These are phyloP conservation scores for Citrus australasica DNA, from an alignment of 345 rosid species.

Conservation along the genomic window DNA sequence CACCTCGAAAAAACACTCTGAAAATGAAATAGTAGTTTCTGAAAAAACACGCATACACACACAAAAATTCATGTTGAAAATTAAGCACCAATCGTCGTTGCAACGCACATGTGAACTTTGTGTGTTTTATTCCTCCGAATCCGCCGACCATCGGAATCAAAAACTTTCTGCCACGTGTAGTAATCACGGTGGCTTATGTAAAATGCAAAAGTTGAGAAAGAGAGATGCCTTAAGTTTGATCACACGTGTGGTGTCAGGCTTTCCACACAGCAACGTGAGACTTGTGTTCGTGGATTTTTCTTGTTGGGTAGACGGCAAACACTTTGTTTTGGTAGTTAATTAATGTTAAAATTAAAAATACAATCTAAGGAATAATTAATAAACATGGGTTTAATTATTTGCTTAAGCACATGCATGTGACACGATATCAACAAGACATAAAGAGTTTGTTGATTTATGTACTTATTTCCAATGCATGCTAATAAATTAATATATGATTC, in stretches of 20 bases:
- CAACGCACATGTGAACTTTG: neutral
- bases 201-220: neutral
- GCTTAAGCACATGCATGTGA: neutral
- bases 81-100: neutral
- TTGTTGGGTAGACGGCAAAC: constrained; percentile 27
- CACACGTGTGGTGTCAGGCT: constrained; percentile 23
- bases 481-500: neutral
- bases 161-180: neutral
- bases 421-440: neutral
- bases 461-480: neutral
- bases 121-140: constrained; percentile 1
- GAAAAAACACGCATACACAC: no score
- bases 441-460: neutral
- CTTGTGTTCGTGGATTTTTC: constrained; percentile 14
- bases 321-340: neutral
- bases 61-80: neutral
- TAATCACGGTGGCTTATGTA: neutral
- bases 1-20: neutral
- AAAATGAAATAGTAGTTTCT: neutral
- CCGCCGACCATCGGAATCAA: neutral
- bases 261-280: constrained; percentile 6
- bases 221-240: neutral
- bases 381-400: neutral
- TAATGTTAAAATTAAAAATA: neutral
- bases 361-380: neutral